Conservation (phyloP, 345 rosid genomes). For the Passiflora organensis region DNA sequence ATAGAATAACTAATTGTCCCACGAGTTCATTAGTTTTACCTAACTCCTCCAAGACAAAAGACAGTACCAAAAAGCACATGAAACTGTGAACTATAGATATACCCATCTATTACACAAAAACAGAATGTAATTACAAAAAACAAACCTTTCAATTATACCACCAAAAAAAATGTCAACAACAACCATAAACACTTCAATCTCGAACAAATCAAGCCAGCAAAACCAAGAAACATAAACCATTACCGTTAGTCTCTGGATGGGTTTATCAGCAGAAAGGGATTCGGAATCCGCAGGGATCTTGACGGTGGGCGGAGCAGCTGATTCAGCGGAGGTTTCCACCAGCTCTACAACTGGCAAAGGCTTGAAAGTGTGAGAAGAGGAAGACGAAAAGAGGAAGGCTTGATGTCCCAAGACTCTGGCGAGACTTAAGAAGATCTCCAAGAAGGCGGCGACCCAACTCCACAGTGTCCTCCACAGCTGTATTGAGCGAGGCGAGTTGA, state of each 20-base stretch:
- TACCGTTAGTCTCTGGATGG: slow-evolving; percentile 57
- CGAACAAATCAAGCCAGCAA: neutral
- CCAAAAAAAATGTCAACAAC: too few relatives aligned
- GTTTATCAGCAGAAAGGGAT: slow-evolving; percentile 14
- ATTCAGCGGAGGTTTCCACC: slow-evolving; percentile 32
- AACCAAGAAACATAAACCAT: neutral
- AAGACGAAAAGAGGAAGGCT: slow-evolving; percentile 51
- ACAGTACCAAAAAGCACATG: too few relatives aligned
- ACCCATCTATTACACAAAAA: too few relatives aligned
- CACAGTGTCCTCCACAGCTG: slow-evolving; percentile 70
- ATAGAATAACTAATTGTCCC: too few relatives aligned
- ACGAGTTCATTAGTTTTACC: too few relatives aligned
- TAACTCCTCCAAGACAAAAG: too few relatives aligned
- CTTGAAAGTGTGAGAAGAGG: slow-evolving; percentile 55
- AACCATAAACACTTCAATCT: too few relatives aligned
- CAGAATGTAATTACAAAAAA: too few relatives aligned
- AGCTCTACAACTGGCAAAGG: slow-evolving; percentile 74
- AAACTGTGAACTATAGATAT: too few relatives aligned
- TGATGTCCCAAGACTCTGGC: slow-evolving; percentile 60
- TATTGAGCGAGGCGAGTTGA: slow-evolving; percentile 52
- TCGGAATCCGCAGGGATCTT: slow-evolving; percentile 39
- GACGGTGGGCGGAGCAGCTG: slow-evolving; percentile 29
- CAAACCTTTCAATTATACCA: too few relatives aligned
- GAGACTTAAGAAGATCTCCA: slow-evolving; percentile 75
- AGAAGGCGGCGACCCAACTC: slow-evolving; percentile 75